Conservation (phyloP, 2,329 filamentous ascomycete species). For the Diaporthe sp. region DNA sequence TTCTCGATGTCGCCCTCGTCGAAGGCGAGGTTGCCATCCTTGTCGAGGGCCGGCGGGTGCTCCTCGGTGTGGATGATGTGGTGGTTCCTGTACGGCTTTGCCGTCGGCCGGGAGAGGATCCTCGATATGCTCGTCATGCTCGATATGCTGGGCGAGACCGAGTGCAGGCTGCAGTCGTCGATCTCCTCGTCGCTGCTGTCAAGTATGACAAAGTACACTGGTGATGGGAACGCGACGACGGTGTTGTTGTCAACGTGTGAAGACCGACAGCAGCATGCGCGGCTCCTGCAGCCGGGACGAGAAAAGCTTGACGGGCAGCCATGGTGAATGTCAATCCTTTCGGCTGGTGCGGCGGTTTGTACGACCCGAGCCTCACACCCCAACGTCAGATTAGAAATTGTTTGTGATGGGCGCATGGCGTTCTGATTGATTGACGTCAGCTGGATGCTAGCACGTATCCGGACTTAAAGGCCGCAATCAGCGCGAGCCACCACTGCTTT, state of each 20-base stretch:
- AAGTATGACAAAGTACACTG: neutral
- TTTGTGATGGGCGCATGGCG: neutral
- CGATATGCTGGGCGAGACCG: constrained; percentile 50
- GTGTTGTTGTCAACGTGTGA: neutral
- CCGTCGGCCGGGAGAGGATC: constrained; percentile 63
- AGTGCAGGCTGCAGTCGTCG: neutral
- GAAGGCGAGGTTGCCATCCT: constrained; percentile 65
- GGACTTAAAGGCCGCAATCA: constrained; percentile 7
- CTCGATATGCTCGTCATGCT: constrained; percentile 56
- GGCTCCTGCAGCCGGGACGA: neutral
- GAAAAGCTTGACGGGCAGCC: neutral
- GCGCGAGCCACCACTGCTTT: constrained; percentile 3
- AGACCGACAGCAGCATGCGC: neutral
- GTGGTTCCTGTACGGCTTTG: constrained; percentile 64
- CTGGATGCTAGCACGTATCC: neutral
- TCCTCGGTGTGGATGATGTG: constrained; percentile 51
- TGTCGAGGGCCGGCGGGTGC: constrained; percentile 58
- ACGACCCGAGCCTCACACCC: neutral
- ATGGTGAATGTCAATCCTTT: neutral
- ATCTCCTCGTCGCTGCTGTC: neutral
- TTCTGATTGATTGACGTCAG: constrained; percentile 22
- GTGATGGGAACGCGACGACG: neutral
- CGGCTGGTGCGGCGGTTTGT: neutral
- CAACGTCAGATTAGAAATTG: constrained; percentile 31
- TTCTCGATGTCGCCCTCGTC: constrained; percentile 64